phyloP scores from a whole-genome alignment of 2,329 filamentous ascomycete species.

The Plectosphaerella sp. region DNA sequence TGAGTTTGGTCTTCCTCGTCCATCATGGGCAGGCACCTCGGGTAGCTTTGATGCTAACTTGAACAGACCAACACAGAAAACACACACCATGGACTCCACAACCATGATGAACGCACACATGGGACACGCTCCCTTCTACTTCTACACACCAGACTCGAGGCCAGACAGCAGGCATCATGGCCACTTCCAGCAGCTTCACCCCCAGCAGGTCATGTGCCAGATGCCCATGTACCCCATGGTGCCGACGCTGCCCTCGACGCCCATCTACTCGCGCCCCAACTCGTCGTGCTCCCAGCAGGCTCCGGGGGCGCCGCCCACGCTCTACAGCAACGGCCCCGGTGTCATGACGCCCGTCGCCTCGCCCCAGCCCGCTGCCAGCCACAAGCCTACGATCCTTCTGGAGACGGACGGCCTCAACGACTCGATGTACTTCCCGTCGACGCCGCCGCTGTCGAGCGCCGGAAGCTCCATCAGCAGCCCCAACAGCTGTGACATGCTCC shows the following conservation, averaged over 20 bases:
- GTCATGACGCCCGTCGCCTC: conserved; percentile 73
- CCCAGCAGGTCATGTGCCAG: conserved; percentile 41
- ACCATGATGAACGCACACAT: conserved; percentile 54
- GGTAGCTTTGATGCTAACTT: background rate
- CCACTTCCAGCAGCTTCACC: conserved; percentile 63
- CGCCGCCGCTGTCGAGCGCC: conserved; percentile 79
- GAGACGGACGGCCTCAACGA: conserved; percentile 68
- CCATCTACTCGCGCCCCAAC: conserved; percentile 61
- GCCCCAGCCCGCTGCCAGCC: conserved; percentile 61
- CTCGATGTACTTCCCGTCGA: conserved; percentile 74
- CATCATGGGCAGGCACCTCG: too few relatives aligned
- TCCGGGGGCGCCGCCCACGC: conserved; percentile 33
- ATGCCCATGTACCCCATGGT: conserved; percentile 50
- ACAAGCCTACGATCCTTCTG: conserved; percentile 74
- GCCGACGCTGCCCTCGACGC: conserved; percentile 56
- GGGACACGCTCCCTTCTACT: conserved; percentile 76
- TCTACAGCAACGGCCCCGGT: conserved; percentile 54
- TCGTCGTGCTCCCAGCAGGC: conserved; percentile 61
- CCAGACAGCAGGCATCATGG: conserved; percentile 70
- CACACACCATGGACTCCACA: conserved; percentile 56
- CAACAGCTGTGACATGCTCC: conserved; percentile 68
- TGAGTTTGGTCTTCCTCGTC: conserved; percentile 17
- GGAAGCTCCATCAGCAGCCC: conserved; percentile 86
- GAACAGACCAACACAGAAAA: conserved; percentile 15
- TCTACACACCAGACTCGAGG: conserved; percentile 76